These are phyloP conservation scores for Thalassiosira ordinaria DNA, from an alignment of 352 stramenopile species.

Conservation along the genomic window DNA sequence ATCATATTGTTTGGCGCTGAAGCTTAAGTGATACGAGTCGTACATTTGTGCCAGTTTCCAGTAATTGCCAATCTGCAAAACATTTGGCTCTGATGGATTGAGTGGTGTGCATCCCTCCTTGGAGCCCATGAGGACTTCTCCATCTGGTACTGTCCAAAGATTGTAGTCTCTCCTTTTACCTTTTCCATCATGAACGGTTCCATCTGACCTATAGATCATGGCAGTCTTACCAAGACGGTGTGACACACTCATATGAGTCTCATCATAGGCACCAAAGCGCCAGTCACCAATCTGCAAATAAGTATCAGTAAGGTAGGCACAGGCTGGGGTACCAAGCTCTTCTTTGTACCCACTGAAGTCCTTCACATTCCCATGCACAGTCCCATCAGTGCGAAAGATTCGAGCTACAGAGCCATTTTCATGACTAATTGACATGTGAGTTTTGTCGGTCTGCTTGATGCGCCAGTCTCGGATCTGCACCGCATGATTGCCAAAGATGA, in stretches of 20 bases:
- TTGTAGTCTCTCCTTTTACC: not conserved
- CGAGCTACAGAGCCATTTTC: slow-evolving; percentile 10
- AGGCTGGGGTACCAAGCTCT: slow-evolving; percentile 9
- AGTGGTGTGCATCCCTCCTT: not conserved
- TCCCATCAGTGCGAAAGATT: slow-evolving; percentile 5
- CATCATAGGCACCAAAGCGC: not conserved
- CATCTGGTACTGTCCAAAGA: not conserved
- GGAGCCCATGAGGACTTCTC: not conserved
- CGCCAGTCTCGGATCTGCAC: slow-evolving; percentile 18
- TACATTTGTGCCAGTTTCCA: slow-evolving; percentile 8
- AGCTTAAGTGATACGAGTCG: not conserved
- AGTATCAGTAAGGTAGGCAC: slow-evolving; percentile 1
- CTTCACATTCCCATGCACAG: slow-evolving; percentile 6
- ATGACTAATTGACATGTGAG: slow-evolving; percentile 6
- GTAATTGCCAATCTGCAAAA: not conserved
- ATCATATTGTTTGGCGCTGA: not conserved
- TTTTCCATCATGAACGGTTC: not conserved
- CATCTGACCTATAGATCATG: not conserved
- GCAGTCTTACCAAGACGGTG: not conserved
- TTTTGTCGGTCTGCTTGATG: slow-evolving; percentile 5
- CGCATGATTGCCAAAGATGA: slow-evolving; percentile 2
- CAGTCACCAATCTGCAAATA: slow-evolving; percentile 23
- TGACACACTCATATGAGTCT: not conserved
- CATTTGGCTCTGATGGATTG: not conserved
- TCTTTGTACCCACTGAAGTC: not conserved